Evolutionary conservation across 345 rosid species (phyloP), one percentile per base, ranked within the genome.

Genomic region (Psidium friedrichsthalianum): DNA sequence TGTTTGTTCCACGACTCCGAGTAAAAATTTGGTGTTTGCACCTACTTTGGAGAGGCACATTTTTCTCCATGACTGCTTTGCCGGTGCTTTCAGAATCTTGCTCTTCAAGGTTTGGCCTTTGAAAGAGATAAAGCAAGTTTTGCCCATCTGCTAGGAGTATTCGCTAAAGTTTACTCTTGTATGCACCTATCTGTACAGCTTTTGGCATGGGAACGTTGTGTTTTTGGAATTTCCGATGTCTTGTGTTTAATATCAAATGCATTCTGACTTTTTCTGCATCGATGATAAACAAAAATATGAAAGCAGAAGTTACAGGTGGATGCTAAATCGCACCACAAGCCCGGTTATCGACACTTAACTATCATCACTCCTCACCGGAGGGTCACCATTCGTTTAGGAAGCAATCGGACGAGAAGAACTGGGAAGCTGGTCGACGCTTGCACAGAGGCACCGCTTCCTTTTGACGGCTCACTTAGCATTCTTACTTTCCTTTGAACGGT

Each of bases 361-460:
- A 83, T 91, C 98, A 51, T 94, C 98, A n/a, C n/a, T 76, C 98
- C 98, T 56, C 91, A 91, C 51, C 90, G 95, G 88, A 94, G 94
- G 87, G 87, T 90, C 94, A 12, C 91, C 95, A 52, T 89, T 89
- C 95, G 8, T 90, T 92, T 85, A 90, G 94, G 90, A 97, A 85
- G 89, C 95, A 88, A 47, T 91, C 44, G 88, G 88, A 21, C 91
- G 93, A 86, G 98, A 96, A 59, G 99, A 97, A 74, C 86, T 92
- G 86, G 98, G 96, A 52, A 96, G 95, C 92, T 97, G 94, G 89
- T 93, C 98, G 0, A 87, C 98, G 1, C 92, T 97, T 13, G 51
- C 90, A 52, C 91, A 92, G 74, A 90, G 99, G 89, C 99, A 97
- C 88, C 95, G 97, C 6, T 97, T 93, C 90, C 98, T 97, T 58